phyloP scores from a whole-genome alignment of 2,329 filamentous ascomycete genomes.

The Rugonectria rugulosa region DNA sequence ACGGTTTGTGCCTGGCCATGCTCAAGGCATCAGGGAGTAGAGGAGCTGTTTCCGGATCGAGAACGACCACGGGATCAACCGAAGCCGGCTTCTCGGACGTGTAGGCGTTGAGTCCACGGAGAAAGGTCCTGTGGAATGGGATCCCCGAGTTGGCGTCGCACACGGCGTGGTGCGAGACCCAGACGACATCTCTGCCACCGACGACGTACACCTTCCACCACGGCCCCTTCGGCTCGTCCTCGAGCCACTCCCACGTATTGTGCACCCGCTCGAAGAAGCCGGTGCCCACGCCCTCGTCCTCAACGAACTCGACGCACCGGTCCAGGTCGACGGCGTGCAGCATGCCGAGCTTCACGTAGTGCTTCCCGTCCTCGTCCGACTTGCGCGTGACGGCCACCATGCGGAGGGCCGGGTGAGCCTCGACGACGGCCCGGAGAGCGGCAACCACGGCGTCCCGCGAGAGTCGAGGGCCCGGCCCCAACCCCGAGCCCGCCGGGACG shows the following conservation, averaged over 20 bases:
- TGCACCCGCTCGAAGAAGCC: slow-evolving; percentile 20
- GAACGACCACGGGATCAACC: slow-evolving; percentile 1
- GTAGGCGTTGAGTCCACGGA: slow-evolving; percentile 17
- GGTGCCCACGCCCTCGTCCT: slow-evolving; percentile 2
- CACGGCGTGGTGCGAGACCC: slow-evolving; percentile 22
- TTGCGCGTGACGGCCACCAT: slow-evolving; percentile 22
- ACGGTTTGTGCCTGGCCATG: background rate
- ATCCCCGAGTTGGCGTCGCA: slow-evolving; percentile 19
- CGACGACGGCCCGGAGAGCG: slow-evolving; percentile 25
- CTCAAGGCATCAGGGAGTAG: slow-evolving; percentile 11
- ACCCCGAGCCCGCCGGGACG: background rate
- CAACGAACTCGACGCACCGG: slow-evolving; percentile 20
- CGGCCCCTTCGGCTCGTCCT: slow-evolving; percentile 14
- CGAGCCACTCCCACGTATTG: slow-evolving; percentile 20
- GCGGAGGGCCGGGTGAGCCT: slow-evolving; percentile 25
- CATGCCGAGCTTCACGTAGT: slow-evolving; percentile 15
- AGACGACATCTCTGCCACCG: slow-evolving; percentile 19
- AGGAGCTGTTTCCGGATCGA: background rate
- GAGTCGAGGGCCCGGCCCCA: background rate
- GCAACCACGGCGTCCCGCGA: slow-evolving; percentile 15
- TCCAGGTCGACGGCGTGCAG: slow-evolving; percentile 17
- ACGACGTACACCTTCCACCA: slow-evolving; percentile 25
- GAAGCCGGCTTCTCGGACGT: background rate
- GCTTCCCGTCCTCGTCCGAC: slow-evolving; percentile 6
- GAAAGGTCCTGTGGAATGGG: slow-evolving; percentile 24